Conservation (phyloP, 225 moss, liverwort and hornwort species). For the Antitrichia curtipendula region DNA sequence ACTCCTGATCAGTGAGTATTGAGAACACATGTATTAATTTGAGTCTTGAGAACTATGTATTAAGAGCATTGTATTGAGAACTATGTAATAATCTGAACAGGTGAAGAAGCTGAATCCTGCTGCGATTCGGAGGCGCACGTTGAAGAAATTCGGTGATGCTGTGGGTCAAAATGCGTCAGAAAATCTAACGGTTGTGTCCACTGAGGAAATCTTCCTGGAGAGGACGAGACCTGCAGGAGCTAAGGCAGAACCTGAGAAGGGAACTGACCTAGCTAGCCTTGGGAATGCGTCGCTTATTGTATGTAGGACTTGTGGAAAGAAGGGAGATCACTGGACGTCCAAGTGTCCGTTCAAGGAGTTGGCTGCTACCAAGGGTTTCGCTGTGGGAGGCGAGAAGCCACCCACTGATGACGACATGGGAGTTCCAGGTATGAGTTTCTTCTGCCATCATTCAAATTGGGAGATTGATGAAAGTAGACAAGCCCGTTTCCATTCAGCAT, state of each 20-base stretch:
- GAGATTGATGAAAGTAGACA: not conserved
- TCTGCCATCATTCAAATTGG: not conserved
- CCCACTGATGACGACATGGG: constrained; percentile 51
- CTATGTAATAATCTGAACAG: not conserved
- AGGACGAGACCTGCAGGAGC: constrained; percentile 36
- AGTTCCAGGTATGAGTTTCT: not conserved
- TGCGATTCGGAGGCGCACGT: constrained; percentile 28
- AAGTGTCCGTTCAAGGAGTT: constrained; percentile 56
- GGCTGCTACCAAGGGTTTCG: constrained; percentile 24
- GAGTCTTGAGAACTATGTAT: not conserved
- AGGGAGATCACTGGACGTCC: constrained; percentile 59
- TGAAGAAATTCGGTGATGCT: constrained; percentile 56
- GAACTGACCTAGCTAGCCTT: constrained; percentile 29
- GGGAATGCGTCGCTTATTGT: constrained; percentile 46
- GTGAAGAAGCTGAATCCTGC: constrained; percentile 51
- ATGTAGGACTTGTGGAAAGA: constrained; percentile 55
- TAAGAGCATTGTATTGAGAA: not conserved
- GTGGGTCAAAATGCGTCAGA: constrained; percentile 50
- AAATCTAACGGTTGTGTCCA: constrained; percentile 41
- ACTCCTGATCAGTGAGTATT: not conserved
- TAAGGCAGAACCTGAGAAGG: constrained; percentile 42
- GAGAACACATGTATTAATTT: not conserved
- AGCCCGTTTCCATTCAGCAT: not conserved
- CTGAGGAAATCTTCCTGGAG: constrained; percentile 54
- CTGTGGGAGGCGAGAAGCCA: constrained; percentile 38